A percentile compares a stretch with the other conserved stretches of the same genome.
phyloP scores from a whole-genome alignment of 139 green algal species.

The Auxenochlorella pyrenoidosa region DNA sequence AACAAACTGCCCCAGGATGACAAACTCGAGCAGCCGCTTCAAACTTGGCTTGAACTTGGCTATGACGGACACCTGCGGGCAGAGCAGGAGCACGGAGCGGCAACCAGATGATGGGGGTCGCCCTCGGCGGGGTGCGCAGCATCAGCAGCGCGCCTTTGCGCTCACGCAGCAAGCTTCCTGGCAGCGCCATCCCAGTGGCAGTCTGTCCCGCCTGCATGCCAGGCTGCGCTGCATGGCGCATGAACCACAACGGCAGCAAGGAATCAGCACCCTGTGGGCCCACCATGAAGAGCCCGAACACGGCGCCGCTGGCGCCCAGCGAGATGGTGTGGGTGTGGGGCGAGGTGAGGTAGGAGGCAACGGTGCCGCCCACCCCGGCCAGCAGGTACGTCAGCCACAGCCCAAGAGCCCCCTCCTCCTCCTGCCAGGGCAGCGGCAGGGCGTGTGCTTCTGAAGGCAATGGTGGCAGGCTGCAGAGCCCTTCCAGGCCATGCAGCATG shows the following conservation, averaged over 20 bases:
- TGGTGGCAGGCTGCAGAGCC: too few species aligned
- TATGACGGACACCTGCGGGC: conserved; percentile 32
- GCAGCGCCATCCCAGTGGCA: too few species aligned
- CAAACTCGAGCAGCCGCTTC: conserved; percentile 65
- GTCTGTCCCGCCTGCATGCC: neutral
- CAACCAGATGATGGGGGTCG: too few species aligned
- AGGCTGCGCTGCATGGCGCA: neutral
- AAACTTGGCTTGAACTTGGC: conserved; percentile 58
- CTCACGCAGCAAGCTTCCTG: too few species aligned
- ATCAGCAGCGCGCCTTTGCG: neutral
- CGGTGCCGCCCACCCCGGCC: conserved; percentile 40
- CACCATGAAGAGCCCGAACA: conserved; percentile 83
- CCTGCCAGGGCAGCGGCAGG: neutral
- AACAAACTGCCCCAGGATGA: conserved; percentile 76
- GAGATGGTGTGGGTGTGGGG: conserved; percentile 36
- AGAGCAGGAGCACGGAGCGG: too few species aligned
- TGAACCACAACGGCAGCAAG: neutral
- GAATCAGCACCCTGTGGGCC: neutral
- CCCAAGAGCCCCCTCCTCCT: conserved; percentile 60
- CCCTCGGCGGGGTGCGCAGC: too few species aligned
- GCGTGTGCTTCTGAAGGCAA: too few species aligned
- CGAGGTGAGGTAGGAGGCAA: conserved; percentile 48
- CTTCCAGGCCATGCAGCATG: too few species aligned
- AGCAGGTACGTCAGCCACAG: conserved; percentile 60
- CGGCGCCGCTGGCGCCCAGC: conserved; percentile 60